Evolutionary conservation across 192 early-diverging fungal species (phyloP).

Genomic region (Phlyctochytrium arcticum): DNA sequence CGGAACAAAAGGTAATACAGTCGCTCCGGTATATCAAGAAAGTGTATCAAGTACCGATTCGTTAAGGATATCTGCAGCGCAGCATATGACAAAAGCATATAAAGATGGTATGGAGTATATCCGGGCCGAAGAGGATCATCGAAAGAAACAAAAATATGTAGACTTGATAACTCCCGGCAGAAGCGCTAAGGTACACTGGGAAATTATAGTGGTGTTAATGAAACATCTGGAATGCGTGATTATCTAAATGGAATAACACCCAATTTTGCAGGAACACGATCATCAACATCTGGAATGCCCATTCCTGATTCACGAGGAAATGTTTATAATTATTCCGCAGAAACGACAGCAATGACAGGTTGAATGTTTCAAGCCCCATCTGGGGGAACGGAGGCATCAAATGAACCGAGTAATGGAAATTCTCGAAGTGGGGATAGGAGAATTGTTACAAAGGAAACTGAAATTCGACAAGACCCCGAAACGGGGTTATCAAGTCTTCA

Average conservation of each 20-base stretch:
- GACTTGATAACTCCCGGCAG: neutral
- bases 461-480: neutral
- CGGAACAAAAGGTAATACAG: neutral
- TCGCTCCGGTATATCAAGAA: neutral
- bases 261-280: neutral
- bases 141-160: neutral
- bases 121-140: slow-evolving; percentile 7
- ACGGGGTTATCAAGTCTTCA: neutral
- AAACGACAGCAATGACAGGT: neutral
- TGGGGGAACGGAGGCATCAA: neutral
- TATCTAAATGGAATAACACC: too few species aligned
- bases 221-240: neutral
- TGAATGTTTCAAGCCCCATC: neutral
- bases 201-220: neutral
- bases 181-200: neutral
- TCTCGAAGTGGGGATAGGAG: neutral
- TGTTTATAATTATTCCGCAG: neutral
- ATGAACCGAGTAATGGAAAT: neutral
- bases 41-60: neutral
- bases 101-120: slow-evolving; percentile 14
- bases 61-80: neutral
- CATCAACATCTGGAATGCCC: neutral
- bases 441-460: neutral
- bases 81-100: slow-evolving; percentile 6
- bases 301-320: neutral